phyloP scores from a whole-genome alignment of 495 filamentous ascomycete species.

The Umbilicaria muhlenbergii region DNA sequence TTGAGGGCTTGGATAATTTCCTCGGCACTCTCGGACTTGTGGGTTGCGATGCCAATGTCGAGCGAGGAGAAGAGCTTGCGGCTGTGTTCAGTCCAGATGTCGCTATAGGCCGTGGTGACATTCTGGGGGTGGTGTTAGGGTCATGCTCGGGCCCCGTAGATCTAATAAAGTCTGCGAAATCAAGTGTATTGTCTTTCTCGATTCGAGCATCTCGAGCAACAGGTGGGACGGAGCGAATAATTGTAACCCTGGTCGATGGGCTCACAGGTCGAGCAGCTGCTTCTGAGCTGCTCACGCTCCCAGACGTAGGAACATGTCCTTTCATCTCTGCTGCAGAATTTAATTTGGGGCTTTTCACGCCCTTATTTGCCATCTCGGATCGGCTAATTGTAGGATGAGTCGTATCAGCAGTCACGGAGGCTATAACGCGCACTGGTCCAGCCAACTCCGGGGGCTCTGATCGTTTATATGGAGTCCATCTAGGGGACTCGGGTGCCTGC shows the following conservation, averaged over 20 bases:
- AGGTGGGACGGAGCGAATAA: background rate
- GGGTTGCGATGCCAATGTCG: constrained; percentile 6
- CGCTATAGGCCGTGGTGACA: constrained; percentile 6
- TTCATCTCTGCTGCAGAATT: constrained; percentile 9
- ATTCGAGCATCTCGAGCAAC: constrained; percentile 43
- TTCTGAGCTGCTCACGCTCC: constrained; percentile 11
- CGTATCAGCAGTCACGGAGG: constrained; percentile 15
- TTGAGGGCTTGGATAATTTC: constrained; percentile 13
- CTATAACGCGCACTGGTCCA: constrained; percentile 22
- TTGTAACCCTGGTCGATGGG: constrained; percentile 7
- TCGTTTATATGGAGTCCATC: constrained; percentile 20
- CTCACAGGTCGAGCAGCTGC: constrained; percentile 1
- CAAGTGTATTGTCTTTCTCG: constrained; percentile 32
- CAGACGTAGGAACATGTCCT: constrained; percentile 5
- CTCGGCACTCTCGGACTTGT: constrained; percentile 12
- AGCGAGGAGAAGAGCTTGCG: no score
- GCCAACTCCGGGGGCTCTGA: constrained; percentile 21
- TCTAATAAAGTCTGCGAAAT: constrained; percentile 77
- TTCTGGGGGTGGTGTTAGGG: constrained; percentile 9
- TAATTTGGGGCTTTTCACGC: no score
- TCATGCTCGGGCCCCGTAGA: constrained; percentile 53
- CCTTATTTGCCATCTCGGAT: no score
- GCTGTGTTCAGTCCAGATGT: constrained; percentile 6
- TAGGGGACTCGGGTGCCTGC: constrained; percentile 27
- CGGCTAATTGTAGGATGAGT: no score